Evolutionary conservation across 441 rosid genomes (phyloP), one percentile per base, ranked within the genome.

Genomic region (Mallotus japonicus): DNA sequence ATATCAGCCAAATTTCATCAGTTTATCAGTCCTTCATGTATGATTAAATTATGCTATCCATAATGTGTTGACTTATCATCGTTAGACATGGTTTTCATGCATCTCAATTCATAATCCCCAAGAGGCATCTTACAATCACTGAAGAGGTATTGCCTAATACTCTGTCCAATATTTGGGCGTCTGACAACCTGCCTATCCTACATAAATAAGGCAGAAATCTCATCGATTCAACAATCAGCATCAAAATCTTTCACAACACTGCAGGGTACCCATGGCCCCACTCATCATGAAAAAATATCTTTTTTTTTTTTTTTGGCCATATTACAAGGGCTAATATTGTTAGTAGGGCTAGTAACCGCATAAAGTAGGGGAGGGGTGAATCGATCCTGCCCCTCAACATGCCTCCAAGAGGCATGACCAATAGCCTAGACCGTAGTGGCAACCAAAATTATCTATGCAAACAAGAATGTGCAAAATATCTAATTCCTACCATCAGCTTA

Each of bases 401-500:
- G 32, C 32, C 32, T 28, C 32, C 32, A 28, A 28, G 32, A 28
- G 32, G 32, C 32, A 28, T 28, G 32, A 28, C 2, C 32, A 28
- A 28, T 28, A 28, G 32, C 3, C 32, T 28, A 28, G 32, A 28
- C 32, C 32, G 3, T 28, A 28, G 3, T 28, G 32, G 3, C 32
- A 28, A 28, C 42, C 55, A 37, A 49, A n/a, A 44, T 40, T 4
- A 47, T 37, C 22, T 61, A 49, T 1, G 44, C 10, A 13, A 57
- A 65, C 46, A 44, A 22, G 49, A 49, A 24, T 8, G 16, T 0
- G 2, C 19, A 54, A n/a, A 55, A 68, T 46, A 62, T 68, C 20
- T 60, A 28, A 51, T 60, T 71, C 65, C 37, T 24, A 66, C n/a
- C 40, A 37, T 37, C 40, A 37, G 40, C 40, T 37, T 65, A 56